Evolutionary conservation across 2,329 filamentous ascomycete species (phyloP), one percentile per base, ranked within the genome.

Genomic region (Nemania abortiva): DNA sequence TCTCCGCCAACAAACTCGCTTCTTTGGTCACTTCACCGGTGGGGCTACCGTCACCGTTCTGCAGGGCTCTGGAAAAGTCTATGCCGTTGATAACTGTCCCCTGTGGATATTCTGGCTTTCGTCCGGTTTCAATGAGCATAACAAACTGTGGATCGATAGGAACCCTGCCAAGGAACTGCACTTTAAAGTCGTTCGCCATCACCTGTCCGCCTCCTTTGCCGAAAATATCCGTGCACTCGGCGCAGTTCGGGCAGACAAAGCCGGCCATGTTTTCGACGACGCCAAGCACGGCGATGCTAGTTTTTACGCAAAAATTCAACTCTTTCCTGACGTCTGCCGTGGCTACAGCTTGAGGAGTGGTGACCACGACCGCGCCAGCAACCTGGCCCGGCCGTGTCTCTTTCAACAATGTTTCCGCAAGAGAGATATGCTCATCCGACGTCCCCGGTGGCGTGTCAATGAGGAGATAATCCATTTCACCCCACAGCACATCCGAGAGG

Each of bases 251-350:
- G 77, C 93, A 96, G n/a, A 96, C 92, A 75, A 93, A 97, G 2
- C 93, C 93, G 73, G 91, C 91, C 96, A 99, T 98, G 79, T 99
- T 99, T 83, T 99, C 96, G 54, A 99, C 88, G 0, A 99, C 95
- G 0, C 96, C 96, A 11, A 98, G 84, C 42, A 97, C 89, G 1
- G 87, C 85, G 57, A 97, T 90, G 34, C 89, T 88, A 1, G 93
- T 95, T 83, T 97, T 97, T 60, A 85, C 85, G 82, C 95, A 98
- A 78, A 98, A 97, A 79, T 97, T 97, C 72, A 97, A 87, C 81
- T 97, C 95, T 79, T 97, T 98, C 77, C 93, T 91, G 45, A 99
- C 96, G 78, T 99, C 96, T 0, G 94, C 92, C 31, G 95, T 97
- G 13, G 94, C 91, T 57, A 99, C 92, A 0, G 95, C 96, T 79